Percentiles rank a stretch among this genome's conserved stretches.
These are phyloP conservation scores for Aspergillus incahuasiensis DNA, from an alignment of 495 filamentous ascomycete species.

Conservation along the genomic window DNA sequence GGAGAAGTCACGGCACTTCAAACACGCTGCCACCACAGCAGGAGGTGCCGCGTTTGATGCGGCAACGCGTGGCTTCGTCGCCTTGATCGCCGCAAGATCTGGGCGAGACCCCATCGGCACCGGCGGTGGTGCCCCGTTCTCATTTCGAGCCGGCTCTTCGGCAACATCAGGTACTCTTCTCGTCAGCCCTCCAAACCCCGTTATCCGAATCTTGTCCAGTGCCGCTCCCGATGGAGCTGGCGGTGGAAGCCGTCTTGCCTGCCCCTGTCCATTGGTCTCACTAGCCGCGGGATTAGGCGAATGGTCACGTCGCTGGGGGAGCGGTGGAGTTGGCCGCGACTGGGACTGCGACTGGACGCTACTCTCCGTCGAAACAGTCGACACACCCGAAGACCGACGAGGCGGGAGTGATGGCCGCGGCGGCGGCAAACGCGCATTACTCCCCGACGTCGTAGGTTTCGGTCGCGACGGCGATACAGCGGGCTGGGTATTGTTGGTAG, in stretches of 20 bases:
- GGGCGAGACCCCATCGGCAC: slow-evolving; percentile 55
- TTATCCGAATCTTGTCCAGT: slow-evolving; percentile 29
- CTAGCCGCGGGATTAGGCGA: slow-evolving; percentile 12
- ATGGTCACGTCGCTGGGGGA: slow-evolving; percentile 28
- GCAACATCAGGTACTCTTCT: slow-evolving; percentile 19
- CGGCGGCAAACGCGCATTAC: slow-evolving; percentile 17
- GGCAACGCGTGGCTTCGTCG: slow-evolving; percentile 48
- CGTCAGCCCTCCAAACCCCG: slow-evolving; percentile 40
- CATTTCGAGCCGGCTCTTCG: slow-evolving; percentile 15
- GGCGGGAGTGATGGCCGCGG: slow-evolving; percentile 15
- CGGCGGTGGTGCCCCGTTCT: slow-evolving; percentile 47
- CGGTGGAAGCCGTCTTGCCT: slow-evolving; percentile 34
- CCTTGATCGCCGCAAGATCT: slow-evolving; percentile 50
- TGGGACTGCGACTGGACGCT: slow-evolving; percentile 5
- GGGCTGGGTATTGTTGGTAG: background rate
- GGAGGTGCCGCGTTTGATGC: slow-evolving; percentile 16
- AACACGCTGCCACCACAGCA: slow-evolving; percentile 44
- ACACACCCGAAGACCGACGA: slow-evolving; percentile 17
- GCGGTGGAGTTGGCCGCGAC: slow-evolving; percentile 21
- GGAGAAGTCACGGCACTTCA: slow-evolving; percentile 84
- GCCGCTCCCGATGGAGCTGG: slow-evolving; percentile 24
- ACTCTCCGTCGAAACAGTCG: slow-evolving; percentile 9
- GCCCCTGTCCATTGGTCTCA: slow-evolving; percentile 15
- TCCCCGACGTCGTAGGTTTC: slow-evolving; percentile 19
- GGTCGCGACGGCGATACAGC: slow-evolving; percentile 22